Base-by-base conservation (phyloP, 2,329 filamentous ascomycete species). In the Claviceps humidiphila region DNA sequence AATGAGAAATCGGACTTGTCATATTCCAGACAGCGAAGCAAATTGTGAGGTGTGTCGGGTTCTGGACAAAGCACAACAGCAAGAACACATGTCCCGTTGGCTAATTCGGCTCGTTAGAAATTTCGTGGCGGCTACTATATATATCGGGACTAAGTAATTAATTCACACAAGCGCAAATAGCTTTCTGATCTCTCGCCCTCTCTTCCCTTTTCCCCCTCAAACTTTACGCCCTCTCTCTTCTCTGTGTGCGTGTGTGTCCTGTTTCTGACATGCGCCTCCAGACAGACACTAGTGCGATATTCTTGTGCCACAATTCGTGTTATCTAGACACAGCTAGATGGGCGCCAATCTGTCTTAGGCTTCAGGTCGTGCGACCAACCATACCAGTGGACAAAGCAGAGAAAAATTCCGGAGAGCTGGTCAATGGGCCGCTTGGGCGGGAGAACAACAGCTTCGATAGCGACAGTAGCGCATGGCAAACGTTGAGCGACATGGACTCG, bases 291-390 rank as follows among this genome's bases (percentile, higher is more conserved):
- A 50, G 30, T 45, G 41, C 20, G 16, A 34, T 24, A 38, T 43
- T 30, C 17, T 39, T 46, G 49, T 45, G 30, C 17, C 14, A 50
- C 40, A 41, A 30, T 11, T 17, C 47, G 38, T 49, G 44, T 46
- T 42, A 38, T 42, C 47, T 49, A 22, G 34, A 49, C 47, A 49
- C 24, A 49, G 47, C 39, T 39, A 39, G 39, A 39, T 34, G 47
- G 16, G 24, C n/a, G 38, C 47, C 39, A 49, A 20, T 17, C 5
- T 50, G 49, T 50, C 49, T 50, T 41, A 50, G 49, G 49, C 40
- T 37, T 50, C 49, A 50, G 49, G 49, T 30, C 22, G 49, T 50
- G 49, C 24, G 22, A 50, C 49, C 49, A n/a, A 26, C 26, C 40
- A 40, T 13, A 22, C n/a, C 30, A 17, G 14, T 45, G 43, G 43